Conservation (phyloP, 768 basidiomycete genomes). For the Crepidotus variabilis region DNA sequence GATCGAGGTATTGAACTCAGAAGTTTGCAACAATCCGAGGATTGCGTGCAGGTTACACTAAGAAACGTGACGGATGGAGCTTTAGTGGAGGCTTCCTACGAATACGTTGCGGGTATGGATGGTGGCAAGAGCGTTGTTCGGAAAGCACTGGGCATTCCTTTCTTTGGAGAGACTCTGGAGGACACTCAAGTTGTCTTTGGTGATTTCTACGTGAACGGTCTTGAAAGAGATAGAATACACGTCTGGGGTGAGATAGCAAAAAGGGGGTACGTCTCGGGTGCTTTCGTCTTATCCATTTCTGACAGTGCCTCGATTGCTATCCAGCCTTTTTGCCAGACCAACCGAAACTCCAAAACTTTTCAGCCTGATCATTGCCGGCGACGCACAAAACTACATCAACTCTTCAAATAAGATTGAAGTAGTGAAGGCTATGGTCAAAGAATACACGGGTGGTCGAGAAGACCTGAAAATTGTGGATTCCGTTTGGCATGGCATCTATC, state of each 20-base stretch:
- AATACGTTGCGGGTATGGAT: slow-evolving; percentile 41
- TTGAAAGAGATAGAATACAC: slow-evolving; percentile 11
- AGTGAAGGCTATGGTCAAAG: neutral
- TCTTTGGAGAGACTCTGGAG: slow-evolving; percentile 35
- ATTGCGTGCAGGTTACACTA: slow-evolving; percentile 27
- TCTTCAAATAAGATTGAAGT: neutral
- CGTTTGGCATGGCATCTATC: neutral
- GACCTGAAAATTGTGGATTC: neutral
- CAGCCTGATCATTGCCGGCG: neutral
- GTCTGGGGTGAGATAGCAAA: neutral
- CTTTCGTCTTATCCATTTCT: neutral
- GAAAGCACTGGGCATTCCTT: slow-evolving; percentile 32
- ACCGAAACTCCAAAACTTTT: neutral
- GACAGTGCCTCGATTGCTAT: neutral
- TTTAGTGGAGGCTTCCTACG: slow-evolving; percentile 23
- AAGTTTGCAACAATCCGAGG: slow-evolving; percentile 34
- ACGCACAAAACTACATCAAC: neutral
- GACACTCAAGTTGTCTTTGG: slow-evolving; percentile 32
- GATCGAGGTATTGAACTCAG: slow-evolving; percentile 40
- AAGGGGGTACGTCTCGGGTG: neutral
- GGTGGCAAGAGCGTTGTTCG: slow-evolving; percentile 38
- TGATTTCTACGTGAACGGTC: slow-evolving; percentile 36
- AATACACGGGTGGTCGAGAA: neutral
- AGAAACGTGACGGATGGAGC: slow-evolving; percentile 21
- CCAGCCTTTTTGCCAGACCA: neutral